These are phyloP conservation scores for Penicillium mononematosum DNA, from an alignment of 495 filamentous ascomycete species.

Conservation along the genomic window DNA sequence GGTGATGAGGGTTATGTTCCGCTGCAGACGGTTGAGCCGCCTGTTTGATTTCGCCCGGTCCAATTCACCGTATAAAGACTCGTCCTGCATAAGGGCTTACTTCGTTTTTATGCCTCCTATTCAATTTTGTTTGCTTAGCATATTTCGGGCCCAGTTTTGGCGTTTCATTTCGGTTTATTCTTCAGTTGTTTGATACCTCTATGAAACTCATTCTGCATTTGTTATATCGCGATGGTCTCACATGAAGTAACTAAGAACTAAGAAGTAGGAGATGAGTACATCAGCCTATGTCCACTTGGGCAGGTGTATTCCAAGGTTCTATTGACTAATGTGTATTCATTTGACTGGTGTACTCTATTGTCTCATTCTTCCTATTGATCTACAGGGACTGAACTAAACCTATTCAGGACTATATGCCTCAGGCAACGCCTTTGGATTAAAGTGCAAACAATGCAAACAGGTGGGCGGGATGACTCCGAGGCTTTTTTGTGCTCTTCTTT, in stretches of 20 bases:
- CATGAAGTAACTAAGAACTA: background rate
- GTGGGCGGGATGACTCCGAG: conserved; percentile 34
- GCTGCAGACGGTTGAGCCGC: conserved; percentile 44
- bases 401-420: background rate
- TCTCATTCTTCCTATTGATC: background rate
- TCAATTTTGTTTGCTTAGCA: background rate
- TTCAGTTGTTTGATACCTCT: conserved; percentile 21
- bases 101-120: background rate
- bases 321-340: too few species aligned
- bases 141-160: background rate
- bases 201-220: conserved; percentile 2
- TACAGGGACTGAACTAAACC: background rate
- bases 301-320: too few species aligned
- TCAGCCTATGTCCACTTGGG: background rate
- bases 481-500: conserved; percentile 39
- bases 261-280: background rate
- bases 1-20: conserved; percentile 48
- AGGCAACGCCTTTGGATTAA: background rate
- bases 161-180: conserved; percentile 1
- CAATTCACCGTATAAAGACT: background rate
- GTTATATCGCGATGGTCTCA: background rate
- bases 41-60: conserved; percentile 22
- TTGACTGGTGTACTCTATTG: too few species aligned
- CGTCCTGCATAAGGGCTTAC: background rate
- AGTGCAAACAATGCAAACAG: conserved; percentile 38